Evolutionary conservation across 2,329 filamentous ascomycete genomes (phyloP), one percentile per base, ranked within the genome.

Genomic region (Colletotrichum gigasporum): DNA sequence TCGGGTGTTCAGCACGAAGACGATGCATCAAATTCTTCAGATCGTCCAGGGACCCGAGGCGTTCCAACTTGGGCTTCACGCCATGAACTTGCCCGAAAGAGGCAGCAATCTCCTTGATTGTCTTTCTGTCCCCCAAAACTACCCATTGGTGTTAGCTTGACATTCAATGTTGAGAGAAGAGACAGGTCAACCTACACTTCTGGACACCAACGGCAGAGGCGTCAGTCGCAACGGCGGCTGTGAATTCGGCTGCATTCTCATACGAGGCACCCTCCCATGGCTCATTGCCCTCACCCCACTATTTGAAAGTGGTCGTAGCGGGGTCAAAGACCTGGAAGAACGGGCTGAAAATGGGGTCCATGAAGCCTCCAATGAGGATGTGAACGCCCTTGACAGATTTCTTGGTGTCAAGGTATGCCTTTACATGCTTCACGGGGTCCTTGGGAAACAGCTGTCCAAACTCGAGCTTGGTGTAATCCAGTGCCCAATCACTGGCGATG

Each of bases 391-490:
- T 70, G 9, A 79, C 73, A 4, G 16, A 32, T n/a, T 73, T 67
- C 68, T 79, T 79, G 2, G 61, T 67, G 2, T 78, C 74, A 3
- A 81, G 69, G 56, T 81, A 79, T 2, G 68, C 73, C 59, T 77
- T 74, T 28, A 81, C 69, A 18, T 74, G 70, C 26, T 75, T 80
- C 73, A 78, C 79, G 0, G 77, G 71, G 34, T 82, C 78, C 67
- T 81, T 81, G 2, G 70, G 59, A 30, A 73, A 72, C 5, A 76
- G 70, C 44, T 79, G 62, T 5, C 79, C 78, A 3, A 74, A 63
- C 45, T 76, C 57, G 5, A 81, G 71, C 58, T 76, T 77, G 16
- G 72, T 75, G 56, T 75, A 82, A 56, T 81, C 79, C n/a, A 82
- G 26, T 0, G 72, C 63, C 66, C 71, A 82, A 68, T 82, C 79